phyloP scores from a whole-genome alignment of 208 protist species.

The Crithidia brevicula region DNA sequence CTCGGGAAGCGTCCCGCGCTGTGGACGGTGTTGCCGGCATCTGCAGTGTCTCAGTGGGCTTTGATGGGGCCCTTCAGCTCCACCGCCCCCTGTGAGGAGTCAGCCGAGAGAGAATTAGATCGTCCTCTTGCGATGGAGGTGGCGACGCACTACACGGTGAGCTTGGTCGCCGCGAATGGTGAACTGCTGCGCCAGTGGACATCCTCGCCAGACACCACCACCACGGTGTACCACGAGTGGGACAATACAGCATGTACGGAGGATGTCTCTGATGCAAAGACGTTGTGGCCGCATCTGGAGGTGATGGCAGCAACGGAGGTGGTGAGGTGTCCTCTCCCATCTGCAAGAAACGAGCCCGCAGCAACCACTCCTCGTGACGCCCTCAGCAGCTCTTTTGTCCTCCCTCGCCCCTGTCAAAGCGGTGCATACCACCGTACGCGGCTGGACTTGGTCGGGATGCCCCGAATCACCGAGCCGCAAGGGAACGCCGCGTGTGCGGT shows the following conservation, averaged over 20 bases:
- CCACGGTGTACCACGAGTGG: constrained; percentile 23
- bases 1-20: neutral
- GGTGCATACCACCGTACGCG: constrained; percentile 10
- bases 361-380: neutral
- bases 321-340: neutral
- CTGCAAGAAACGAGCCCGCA: neutral
- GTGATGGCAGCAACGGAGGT: constrained; percentile 14
- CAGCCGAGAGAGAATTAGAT: neutral
- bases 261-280: neutral
- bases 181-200: constrained; percentile 24
- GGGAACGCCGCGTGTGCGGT: neutral
- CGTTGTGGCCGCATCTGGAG: constrained; percentile 17
- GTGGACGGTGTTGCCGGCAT: constrained; percentile 19
- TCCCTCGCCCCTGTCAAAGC: constrained; percentile 6
- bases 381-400: neutral
- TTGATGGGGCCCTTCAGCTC: neutral
- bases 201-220: constrained; percentile 8
- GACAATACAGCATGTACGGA: neutral
- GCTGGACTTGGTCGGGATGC: constrained; percentile 16
- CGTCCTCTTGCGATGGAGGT: neutral
- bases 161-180: constrained; percentile 2
- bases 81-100: too few relatives aligned
- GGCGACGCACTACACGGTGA: constrained; percentile 19
- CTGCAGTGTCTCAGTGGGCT: neutral
- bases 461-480: neutral